These are phyloP conservation scores for Phaeomoniella chlamydospora DNA, from an alignment of 2,329 filamentous ascomycete genomes.

Conservation along the genomic window DNA sequence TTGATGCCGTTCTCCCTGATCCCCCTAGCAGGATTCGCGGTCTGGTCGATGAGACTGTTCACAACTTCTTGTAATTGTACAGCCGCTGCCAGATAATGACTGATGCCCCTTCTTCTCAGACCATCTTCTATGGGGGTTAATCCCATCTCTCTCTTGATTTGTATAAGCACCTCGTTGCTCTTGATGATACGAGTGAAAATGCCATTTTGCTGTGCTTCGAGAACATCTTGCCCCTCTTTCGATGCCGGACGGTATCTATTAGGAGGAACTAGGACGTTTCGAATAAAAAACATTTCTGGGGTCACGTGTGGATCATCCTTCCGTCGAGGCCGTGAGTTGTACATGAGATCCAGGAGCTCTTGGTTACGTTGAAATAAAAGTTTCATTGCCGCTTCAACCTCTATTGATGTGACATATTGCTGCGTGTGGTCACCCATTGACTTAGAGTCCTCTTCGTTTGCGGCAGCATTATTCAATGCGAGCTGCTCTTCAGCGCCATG, in stretches of 20 bases:
- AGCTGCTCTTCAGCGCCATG: slow-evolving; percentile 46
- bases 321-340: slow-evolving; percentile 56
- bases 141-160: slow-evolving; percentile 57
- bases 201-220: slow-evolving; percentile 77
- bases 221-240: slow-evolving; percentile 64
- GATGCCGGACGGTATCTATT: slow-evolving; percentile 86
- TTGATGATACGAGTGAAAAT: slow-evolving; percentile 76
- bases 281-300: slow-evolving; percentile 89
- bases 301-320: slow-evolving; percentile 45
- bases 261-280: slow-evolving; percentile 73
- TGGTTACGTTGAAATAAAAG: slow-evolving; percentile 78
- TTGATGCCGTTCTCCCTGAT: slow-evolving; percentile 89
- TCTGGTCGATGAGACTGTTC: slow-evolving; percentile 83
- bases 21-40: slow-evolving; percentile 68
- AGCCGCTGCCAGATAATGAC: slow-evolving; percentile 68
- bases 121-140: slow-evolving; percentile 26
- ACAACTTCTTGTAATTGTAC: slow-evolving; percentile 75
- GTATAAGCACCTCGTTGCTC: slow-evolving; percentile 56
- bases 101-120: slow-evolving; percentile 47
- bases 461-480: slow-evolving; percentile 34
- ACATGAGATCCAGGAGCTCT: slow-evolving; percentile 72
- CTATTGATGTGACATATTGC: slow-evolving; percentile 66
- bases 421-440: slow-evolving; percentile 34
- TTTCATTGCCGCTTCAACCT: slow-evolving; percentile 64
- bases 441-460: slow-evolving; percentile 20